Conservation (phyloP, 305 asterid species). For the Plantago coronopus region DNA sequence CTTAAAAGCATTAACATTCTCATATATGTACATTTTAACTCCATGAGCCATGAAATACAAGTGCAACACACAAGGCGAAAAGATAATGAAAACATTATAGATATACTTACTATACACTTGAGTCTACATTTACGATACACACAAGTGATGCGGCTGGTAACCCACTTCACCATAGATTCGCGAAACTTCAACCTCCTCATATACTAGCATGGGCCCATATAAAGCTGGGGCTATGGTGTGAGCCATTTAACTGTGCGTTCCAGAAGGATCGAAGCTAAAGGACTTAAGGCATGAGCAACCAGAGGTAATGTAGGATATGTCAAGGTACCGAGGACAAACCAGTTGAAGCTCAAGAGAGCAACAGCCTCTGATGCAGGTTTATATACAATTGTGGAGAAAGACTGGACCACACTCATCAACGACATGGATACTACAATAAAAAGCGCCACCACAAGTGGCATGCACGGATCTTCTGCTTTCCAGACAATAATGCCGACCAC, state of each 20-base stretch:
- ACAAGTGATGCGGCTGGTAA: too few relatives aligned
- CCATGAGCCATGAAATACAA: too few relatives aligned
- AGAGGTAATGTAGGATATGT: conserved; percentile 47
- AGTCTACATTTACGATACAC: too few relatives aligned
- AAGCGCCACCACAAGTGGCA: conserved; percentile 61
- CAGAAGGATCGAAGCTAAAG: conserved; percentile 21
- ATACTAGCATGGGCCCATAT: background rate
- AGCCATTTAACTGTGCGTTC: conserved; percentile 21
- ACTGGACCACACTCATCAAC: conserved; percentile 41
- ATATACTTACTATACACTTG: too few relatives aligned
- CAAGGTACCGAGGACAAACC: conserved; percentile 60
- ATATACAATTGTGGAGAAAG: conserved; percentile 33
- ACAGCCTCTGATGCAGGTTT: conserved; percentile 50
- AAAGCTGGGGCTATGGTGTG: background rate
- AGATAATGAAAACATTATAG: too few relatives aligned
- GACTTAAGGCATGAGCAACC: conserved; percentile 32
- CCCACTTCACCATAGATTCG: too few relatives aligned
- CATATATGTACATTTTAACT: too few relatives aligned
- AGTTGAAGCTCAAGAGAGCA: conserved; percentile 67
- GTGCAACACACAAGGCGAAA: too few relatives aligned
- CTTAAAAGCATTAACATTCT: too few relatives aligned
- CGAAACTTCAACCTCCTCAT: too few relatives aligned
- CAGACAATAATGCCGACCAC: conserved; percentile 56
- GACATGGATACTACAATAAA: conserved; percentile 52
- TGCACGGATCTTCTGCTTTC: conserved; percentile 60